Percentiles rank a stretch among this genome's conserved stretches.
Conservation (phyloP, 2,329 filamentous ascomycete genomes). For the Penicillium olsonii region DNA sequence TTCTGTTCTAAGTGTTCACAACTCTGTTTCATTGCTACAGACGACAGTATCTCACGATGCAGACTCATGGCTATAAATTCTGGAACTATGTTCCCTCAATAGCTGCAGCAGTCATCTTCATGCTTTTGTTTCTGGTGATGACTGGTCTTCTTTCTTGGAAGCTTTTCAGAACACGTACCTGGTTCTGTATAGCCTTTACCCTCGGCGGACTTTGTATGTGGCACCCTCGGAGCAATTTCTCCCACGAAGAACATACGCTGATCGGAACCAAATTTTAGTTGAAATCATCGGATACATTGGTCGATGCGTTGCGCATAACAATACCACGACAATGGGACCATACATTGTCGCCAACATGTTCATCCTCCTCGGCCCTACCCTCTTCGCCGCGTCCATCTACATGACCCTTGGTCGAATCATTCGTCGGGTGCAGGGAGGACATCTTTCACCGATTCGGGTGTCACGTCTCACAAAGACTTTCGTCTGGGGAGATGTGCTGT, state of each 20-base stretch:
- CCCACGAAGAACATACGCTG: not conserved
- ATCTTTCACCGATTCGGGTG: slow-evolving; percentile 45
- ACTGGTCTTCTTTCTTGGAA: slow-evolving; percentile 16
- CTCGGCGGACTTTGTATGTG: slow-evolving; percentile 16
- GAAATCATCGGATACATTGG: slow-evolving; percentile 36
- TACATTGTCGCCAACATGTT: slow-evolving; percentile 50
- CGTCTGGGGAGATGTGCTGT: slow-evolving; percentile 51
- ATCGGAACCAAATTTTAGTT: slow-evolving; percentile 23
- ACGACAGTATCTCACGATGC: slow-evolving; percentile 1
- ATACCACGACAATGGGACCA: slow-evolving; percentile 18
- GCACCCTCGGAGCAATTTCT: not conserved
- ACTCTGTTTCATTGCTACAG: not conserved
- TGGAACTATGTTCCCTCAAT: slow-evolving; percentile 16
- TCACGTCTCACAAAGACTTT: slow-evolving; percentile 51
- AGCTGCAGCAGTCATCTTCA: slow-evolving; percentile 15
- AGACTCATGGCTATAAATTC: slow-evolving; percentile 12
- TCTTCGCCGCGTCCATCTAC: slow-evolving; percentile 54
- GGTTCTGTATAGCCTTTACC: slow-evolving; percentile 18
- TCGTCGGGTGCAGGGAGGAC: slow-evolving; percentile 42
- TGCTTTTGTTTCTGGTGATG: slow-evolving; percentile 12
- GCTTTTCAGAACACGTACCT: slow-evolving; percentile 9
- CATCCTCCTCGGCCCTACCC: slow-evolving; percentile 51
- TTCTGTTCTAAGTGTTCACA: not conserved
- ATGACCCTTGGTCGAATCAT: slow-evolving; percentile 52
- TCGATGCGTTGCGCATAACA: slow-evolving; percentile 23